Percentiles rank a stretch among this genome's conserved stretches.
These are phyloP conservation scores for Saccharum hybrid DNA, from an alignment of 202 grass and related monocot species.

Conservation along the genomic window DNA sequence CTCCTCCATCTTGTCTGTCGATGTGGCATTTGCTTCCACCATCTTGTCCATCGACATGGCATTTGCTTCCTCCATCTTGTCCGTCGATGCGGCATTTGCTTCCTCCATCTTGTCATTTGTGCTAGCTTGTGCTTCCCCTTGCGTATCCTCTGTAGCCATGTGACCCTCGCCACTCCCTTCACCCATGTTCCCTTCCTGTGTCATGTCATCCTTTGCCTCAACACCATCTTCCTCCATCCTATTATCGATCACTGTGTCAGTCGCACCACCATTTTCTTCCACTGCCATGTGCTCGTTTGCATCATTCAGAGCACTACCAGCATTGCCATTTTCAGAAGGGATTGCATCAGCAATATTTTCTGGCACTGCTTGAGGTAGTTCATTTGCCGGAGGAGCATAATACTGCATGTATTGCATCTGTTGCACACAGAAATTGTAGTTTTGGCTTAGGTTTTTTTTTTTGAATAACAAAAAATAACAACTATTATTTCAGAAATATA, in stretches of 20 bases:
- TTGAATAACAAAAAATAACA: background rate
- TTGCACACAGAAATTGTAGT: constrained; percentile 31
- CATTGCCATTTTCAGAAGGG: constrained; percentile 41
- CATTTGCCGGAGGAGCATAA: constrained; percentile 55
- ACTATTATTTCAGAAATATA: constrained; percentile 5
- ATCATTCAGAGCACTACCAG: constrained; percentile 34
- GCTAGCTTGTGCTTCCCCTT: background rate
- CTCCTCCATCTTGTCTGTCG: constrained; percentile 19
- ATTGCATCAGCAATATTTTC: constrained; percentile 42
- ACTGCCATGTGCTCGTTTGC: constrained; percentile 27
- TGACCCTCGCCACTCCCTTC: constrained; percentile 28
- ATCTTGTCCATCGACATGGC: background rate
- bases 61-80: constrained; percentile 17
- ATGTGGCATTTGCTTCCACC: background rate
- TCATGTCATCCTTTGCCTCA: constrained; percentile 32
- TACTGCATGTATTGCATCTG: constrained; percentile 86
- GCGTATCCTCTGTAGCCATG: constrained; percentile 12
- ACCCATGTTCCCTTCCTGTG: constrained; percentile 39
- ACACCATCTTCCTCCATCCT: constrained; percentile 49
- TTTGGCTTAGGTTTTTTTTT: background rate
- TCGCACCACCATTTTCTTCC: constrained; percentile 43
- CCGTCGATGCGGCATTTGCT: background rate
- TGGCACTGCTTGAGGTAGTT: constrained; percentile 10
- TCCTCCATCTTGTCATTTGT: constrained; percentile 14
- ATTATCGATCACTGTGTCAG: constrained; percentile 18